Base-by-base conservation (phyloP, 495 filamentous ascomycete species). In the Mycothermus thermophilus region DNA sequence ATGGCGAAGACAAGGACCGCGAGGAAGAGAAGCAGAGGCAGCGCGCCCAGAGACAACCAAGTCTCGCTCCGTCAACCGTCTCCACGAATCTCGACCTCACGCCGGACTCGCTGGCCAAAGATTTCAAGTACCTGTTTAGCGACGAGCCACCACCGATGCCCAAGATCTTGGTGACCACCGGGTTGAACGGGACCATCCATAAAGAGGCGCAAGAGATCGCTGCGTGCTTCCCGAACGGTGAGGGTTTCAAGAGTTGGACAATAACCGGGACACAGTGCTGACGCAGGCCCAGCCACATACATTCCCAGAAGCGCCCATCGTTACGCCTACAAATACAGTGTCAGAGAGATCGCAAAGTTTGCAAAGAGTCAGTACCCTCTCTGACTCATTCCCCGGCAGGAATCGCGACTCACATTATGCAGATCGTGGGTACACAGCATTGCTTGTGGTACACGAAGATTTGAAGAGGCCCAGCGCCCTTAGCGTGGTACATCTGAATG, bases 151-250 rank as follows among this genome's bases (percentile, higher is more conserved):
- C 29, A 47, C 60, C 32, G 58, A 59, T 32, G 76, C 90, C 32
- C 42, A 90, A 87, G 55, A 75, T 94, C 41, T 74, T 96, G 12
- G 74, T 97, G 50, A 97, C 90, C 7, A 95, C 88, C 18, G 77
- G 70, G 9, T 57, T 93, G 36, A 79, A 93, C 57, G 83, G 79
- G 6, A 87, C 77, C 11, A 68, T 93, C 16, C 87, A 96, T 60
- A 50, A 78, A 38, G 74, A 93, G 70, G 81, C 82, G 30, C 57
- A 80, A 40, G 61, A 81, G 23, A 69, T 97, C 29, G 81, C 79
- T 30, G 66, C 62, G 9, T 55, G 95, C 33, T 87, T 97, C 57
- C 88, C 90, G 2, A 84, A 93, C 59, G 55, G 51, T 44, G 3
- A 24, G 41, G 17, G 3, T 20, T n/a, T n/a, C n/a, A n/a, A n/a